Percentiles rank a stretch among this genome's conserved stretches.
phyloP scores from a whole-genome alignment of 2,329 filamentous ascomycete genomes.

The Arthrobotrys sinensis region DNA sequence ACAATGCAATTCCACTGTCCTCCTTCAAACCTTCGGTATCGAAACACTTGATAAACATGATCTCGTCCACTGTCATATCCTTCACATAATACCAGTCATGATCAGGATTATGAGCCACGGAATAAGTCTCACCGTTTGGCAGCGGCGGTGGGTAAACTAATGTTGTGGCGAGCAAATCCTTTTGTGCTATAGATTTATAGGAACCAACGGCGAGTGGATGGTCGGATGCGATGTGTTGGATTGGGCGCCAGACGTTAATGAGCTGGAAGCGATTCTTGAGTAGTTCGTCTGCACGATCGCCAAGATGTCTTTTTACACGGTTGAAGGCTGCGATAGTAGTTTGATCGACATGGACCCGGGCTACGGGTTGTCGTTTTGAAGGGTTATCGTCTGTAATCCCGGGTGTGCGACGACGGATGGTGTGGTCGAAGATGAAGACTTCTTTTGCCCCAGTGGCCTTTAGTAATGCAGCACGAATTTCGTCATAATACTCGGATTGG shows the following conservation, averaged over 20 bases:
- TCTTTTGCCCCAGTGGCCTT: conserved; percentile 76
- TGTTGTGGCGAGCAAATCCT: conserved; percentile 75
- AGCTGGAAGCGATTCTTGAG: conserved; percentile 76
- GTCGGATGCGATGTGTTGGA: conserved; percentile 76
- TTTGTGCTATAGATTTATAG: conserved; percentile 73
- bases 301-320: conserved; percentile 76
- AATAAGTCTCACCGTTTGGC: conserved; percentile 78
- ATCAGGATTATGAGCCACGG: conserved; percentile 74
- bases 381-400: conserved; percentile 60
- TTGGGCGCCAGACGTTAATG: conserved; percentile 81
- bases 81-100: conserved; percentile 87
- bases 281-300: conserved; percentile 72
- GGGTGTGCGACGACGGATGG: conserved; percentile 74
- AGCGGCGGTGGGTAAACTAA: conserved; percentile 76
- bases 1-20: conserved; percentile 51
- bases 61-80: conserved; percentile 81
- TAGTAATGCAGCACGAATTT: conserved; percentile 81
- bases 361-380: conserved; percentile 77
- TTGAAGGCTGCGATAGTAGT: conserved; percentile 75
- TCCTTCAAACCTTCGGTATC: conserved; percentile 71
- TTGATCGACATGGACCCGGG: conserved; percentile 81
- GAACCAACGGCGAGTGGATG: conserved; percentile 80
- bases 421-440: conserved; percentile 81
- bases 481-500: conserved; percentile 82
- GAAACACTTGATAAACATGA: conserved; percentile 84